Conservation (phyloP, 2,329 filamentous ascomycete species). For the Trichoderma hamatum region DNA sequence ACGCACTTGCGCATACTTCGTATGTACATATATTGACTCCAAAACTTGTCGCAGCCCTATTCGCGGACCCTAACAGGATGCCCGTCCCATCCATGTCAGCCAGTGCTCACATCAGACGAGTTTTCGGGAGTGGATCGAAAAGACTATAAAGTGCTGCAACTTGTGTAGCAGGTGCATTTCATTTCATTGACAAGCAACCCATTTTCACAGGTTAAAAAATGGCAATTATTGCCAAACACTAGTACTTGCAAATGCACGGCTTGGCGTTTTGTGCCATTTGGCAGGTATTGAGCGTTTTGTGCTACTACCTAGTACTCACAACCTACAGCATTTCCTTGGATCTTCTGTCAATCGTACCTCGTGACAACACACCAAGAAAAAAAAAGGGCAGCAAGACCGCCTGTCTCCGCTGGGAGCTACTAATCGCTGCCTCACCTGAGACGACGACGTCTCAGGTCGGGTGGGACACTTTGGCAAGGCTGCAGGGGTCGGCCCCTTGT, state of each 20-base stretch:
- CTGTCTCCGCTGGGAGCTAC: conserved; percentile 20
- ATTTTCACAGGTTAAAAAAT: neutral
- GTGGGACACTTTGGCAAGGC: conserved; percentile 26
- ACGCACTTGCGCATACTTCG: neutral
- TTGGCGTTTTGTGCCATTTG: neutral
- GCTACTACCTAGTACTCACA: neutral
- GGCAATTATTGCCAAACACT: neutral
- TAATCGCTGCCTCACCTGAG: conserved; percentile 30
- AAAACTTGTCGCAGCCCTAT: conserved; percentile 25
- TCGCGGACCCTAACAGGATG: conserved; percentile 15
- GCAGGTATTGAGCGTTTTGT: neutral
- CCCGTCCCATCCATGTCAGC: conserved; percentile 16
- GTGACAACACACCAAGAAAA: neutral
- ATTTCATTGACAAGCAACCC: neutral
- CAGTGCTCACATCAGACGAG: conserved; percentile 19
- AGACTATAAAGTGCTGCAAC: neutral
- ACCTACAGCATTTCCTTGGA: neutral
- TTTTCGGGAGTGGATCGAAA: neutral
- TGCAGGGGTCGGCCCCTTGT: conserved; percentile 25
- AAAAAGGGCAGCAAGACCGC: conserved; percentile 2
- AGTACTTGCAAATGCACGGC: neutral
- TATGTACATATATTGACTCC: neutral
- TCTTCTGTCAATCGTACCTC: neutral
- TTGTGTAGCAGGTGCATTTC: neutral
- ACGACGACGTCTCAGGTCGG: conserved; percentile 32